A percentile compares a stretch with the other conserved stretches of the same genome.
Evolutionary conservation across 495 filamentous ascomycete species (phyloP).

Genomic region (Neurospora tetrasperma): DNA sequence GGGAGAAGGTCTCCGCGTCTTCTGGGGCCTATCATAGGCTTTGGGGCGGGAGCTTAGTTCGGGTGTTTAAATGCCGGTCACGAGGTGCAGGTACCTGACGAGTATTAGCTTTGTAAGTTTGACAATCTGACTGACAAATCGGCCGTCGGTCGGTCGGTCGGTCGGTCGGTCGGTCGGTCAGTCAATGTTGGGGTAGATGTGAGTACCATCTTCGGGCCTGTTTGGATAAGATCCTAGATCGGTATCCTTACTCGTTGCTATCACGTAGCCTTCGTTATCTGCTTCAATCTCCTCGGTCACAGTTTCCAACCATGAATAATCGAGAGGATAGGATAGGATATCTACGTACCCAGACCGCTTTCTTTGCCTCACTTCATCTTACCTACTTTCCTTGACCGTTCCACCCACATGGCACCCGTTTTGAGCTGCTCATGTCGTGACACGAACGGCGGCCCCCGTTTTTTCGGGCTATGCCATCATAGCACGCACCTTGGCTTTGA

Average conservation of each 20-base stretch:
- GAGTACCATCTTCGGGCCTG: not conserved
- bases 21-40: not conserved
- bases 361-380: not conserved
- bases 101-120: not conserved
- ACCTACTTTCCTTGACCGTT: not conserved
- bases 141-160: not conserved
- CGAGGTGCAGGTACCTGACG: not conserved
- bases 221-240: not conserved
- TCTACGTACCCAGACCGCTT: not conserved
- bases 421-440: not conserved
- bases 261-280: not conserved
- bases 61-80: not conserved
- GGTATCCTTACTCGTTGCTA: not conserved
- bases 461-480: not conserved
- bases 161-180: not conserved
- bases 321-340: not conserved
- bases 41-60: not conserved
- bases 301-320: not conserved
- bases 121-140: not conserved
- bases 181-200: not conserved
- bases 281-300: not conserved
- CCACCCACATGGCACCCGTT: not conserved
- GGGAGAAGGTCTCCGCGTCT: not conserved
- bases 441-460: not conserved
- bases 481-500: not conserved